Evolutionary conservation across 805 yeast genomes (phyloP).

Genomic region (Kuraishia ogatae): DNA sequence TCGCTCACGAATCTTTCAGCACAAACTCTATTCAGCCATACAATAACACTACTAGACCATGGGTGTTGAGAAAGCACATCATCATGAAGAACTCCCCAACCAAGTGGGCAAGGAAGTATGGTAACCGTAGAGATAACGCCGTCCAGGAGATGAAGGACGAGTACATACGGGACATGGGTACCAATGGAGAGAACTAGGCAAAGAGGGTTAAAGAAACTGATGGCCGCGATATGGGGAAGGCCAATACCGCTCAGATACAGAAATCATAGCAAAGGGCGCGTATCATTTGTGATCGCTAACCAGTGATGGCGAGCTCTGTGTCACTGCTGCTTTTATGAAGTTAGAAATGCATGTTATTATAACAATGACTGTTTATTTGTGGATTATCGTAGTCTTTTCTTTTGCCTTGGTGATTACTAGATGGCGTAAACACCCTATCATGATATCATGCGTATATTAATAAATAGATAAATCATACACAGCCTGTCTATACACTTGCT

Average conservation of each 20-base stretch:
- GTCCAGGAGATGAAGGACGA: slow-evolving; percentile 26
- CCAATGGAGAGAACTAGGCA: not conserved
- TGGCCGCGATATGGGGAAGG: not conserved
- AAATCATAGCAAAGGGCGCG: not conserved
- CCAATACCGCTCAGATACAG: not conserved
- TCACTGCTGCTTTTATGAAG: not conserved
- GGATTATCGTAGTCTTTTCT: not conserved
- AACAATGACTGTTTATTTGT: not conserved
- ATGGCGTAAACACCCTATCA: not conserved
- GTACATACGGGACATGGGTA: slow-evolving; percentile 24
- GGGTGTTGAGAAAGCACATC: slow-evolving; percentile 29
- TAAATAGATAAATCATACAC: not conserved
- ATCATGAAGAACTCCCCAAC: slow-evolving; percentile 30
- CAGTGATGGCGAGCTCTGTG: not conserved
- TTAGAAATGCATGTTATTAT: not conserved
- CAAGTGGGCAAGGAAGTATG: slow-evolving; percentile 26
- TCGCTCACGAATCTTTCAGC: slow-evolving; percentile 73
- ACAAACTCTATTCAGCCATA: slow-evolving; percentile 43
- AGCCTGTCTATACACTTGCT: not conserved
- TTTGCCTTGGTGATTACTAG: too few relatives aligned
- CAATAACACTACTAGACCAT: slow-evolving; percentile 22
- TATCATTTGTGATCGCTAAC: not conserved
- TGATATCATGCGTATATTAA: not conserved
- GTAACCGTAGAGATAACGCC: slow-evolving; percentile 20
- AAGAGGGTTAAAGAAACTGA: not conserved